A percentile compares a stretch with the other conserved stretches of the same genome.
phyloP scores from a whole-genome alignment of 257 asterid species.

The Solanum rostratum region DNA sequence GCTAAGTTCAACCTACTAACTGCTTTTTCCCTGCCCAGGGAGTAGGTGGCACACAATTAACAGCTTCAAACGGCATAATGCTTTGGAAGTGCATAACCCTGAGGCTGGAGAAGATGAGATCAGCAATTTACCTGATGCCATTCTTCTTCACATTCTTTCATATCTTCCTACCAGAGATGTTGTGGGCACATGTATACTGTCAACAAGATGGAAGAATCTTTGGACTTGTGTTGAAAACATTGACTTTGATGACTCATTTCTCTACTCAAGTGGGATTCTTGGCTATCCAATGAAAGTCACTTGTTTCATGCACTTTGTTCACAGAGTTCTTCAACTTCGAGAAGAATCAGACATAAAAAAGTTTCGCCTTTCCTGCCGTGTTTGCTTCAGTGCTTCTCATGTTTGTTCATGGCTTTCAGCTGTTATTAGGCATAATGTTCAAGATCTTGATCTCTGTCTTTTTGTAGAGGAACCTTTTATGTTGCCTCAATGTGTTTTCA shows the following conservation, averaged over 20 bases:
- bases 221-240: constrained; percentile 36
- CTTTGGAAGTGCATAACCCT: constrained; percentile 1
- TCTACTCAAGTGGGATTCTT: constrained; percentile 20
- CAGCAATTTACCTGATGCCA: constrained; percentile 37
- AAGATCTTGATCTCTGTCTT: constrained; percentile 49
- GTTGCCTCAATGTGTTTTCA: constrained; percentile 29
- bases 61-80: constrained; percentile 9
- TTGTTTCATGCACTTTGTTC: constrained; percentile 33
- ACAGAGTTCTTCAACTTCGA: constrained; percentile 32
- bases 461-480: constrained; percentile 36
- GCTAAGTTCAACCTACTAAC: not conserved
- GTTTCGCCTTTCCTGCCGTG: constrained; percentile 50
- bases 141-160: constrained; percentile 41
- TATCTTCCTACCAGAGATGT: constrained; percentile 44
- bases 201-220: constrained; percentile 41
- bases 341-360: constrained; percentile 22
- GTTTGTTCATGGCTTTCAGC: constrained; percentile 38
- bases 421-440: constrained; percentile 28
- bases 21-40: not conserved
- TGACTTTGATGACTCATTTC: constrained; percentile 35
- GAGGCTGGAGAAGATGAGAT: constrained; percentile 20
- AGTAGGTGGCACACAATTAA: constrained; percentile 2
- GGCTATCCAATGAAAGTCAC: constrained; percentile 17
- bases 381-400: constrained; percentile 33
- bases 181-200: constrained; percentile 31